Conservation (phyloP, 139 green algal species). For the Picochlorum sp. region DNA sequence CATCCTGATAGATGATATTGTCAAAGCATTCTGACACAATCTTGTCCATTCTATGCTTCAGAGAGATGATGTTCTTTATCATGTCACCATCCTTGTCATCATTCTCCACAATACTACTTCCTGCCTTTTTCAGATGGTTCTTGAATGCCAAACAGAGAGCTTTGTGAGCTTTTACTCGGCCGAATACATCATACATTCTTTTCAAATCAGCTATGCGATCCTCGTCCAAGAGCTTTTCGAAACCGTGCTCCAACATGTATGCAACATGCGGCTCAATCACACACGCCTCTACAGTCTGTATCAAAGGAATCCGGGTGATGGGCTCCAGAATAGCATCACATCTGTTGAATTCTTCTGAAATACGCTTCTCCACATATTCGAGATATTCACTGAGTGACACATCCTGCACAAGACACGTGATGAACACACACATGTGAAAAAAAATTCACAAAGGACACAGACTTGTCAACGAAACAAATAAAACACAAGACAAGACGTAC, state of each 20-base stretch:
- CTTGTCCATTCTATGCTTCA: conserved; percentile 73
- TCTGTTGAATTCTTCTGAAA: conserved; percentile 82
- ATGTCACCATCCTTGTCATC: conserved; percentile 89
- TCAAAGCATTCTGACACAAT: conserved; percentile 52
- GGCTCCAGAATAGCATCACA: conserved; percentile 78
- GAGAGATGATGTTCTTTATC: conserved; percentile 71
- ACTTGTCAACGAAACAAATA: not conserved
- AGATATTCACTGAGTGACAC: conserved; percentile 79
- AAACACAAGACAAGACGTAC: conserved; percentile 25
- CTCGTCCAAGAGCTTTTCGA: conserved; percentile 63
- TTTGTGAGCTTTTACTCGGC: conserved; percentile 51
- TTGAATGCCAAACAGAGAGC: conserved; percentile 58
- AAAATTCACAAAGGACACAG: conserved; percentile 1
- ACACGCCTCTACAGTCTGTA: conserved; percentile 59
- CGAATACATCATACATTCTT: conserved; percentile 63
- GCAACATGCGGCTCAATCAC: conserved; percentile 66
- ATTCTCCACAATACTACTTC: conserved; percentile 69
- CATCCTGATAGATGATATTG: conserved; percentile 58
- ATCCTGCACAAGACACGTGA: conserved; percentile 14
- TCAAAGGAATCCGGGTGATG: conserved; percentile 61
- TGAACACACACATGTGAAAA: not conserved
- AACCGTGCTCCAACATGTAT: conserved; percentile 48
- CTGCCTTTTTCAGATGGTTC: conserved; percentile 60
- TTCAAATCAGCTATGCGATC: conserved; percentile 64
- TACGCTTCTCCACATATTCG: conserved; percentile 74